phyloP scores from a whole-genome alignment of 441 rosid genomes.

The Isatis lusitanica region DNA sequence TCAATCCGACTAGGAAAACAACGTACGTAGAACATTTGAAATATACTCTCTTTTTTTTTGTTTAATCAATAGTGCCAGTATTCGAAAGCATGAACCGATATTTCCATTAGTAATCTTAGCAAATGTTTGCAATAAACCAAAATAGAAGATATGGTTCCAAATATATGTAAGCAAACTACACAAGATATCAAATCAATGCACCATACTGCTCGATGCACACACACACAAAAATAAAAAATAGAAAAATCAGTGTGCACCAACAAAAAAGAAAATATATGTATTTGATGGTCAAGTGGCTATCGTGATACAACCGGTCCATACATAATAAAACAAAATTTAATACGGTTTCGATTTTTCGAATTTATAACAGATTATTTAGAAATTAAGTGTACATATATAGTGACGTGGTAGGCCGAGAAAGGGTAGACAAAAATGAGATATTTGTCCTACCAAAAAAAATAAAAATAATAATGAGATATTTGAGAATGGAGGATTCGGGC shows the following conservation, averaged over 20 bases:
- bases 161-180: background rate
- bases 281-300: constrained; percentile 11
- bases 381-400: background rate
- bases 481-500: constrained; percentile 10
- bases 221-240: background rate
- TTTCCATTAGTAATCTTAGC: background rate
- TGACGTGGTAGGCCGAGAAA: background rate
- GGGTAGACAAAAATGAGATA: background rate
- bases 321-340: constrained; percentile 13
- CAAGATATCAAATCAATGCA: background rate
- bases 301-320: constrained; percentile 14
- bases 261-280: background rate
- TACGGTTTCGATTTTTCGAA: constrained; percentile 22
- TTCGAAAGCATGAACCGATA: background rate
- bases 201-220: constrained; percentile 1
- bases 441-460: no score
- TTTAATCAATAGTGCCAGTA: background rate
- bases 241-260: constrained; percentile 6
- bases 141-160: background rate
- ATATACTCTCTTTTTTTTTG: background rate
- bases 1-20: background rate
- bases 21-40: background rate
- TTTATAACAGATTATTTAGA: background rate
- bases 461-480: background rate
- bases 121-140: background rate